Base-by-base conservation (phyloP, 768 basidiomycete species). In the Leccinum sublutescens region DNA sequence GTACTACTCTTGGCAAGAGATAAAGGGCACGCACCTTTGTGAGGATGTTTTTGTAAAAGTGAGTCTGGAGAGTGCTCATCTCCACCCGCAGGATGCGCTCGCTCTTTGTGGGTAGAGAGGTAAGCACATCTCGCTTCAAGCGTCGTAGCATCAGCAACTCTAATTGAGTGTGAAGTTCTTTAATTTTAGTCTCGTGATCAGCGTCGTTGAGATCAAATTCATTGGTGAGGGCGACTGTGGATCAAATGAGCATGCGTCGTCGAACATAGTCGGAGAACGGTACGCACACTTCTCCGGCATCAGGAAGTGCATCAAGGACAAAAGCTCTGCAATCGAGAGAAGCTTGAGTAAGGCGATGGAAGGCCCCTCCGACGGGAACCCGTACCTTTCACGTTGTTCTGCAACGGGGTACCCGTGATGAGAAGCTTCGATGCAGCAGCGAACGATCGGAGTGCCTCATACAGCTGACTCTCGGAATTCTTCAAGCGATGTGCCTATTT, bases 11-110 rank as follows among this genome's bases (percentile, higher is more conserved):
- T 48, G 15, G 19, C 54, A 23, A 40, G 45, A 49, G 21, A 17
- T 43, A 4, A 34, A 34, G 19, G 25, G 19, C 29, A 51, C 78
- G 19, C 58, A 88, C 92, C 85, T 90, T 95, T 36, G 94, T 94
- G 62, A 97, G 76, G 67, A 98, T 98, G 73, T 97, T 98, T 82
- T 98, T 98, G 80, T 99, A 99, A 70, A 95, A 98, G 71, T 95
- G 95, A 6, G 93, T 95, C 75, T 98, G 96, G 71, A 98, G 84
- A 54, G 91, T 85, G 70, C 87, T 89, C 95, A 98, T 95, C 79
- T 99, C 97, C 31, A 98, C 95, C 19, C 97, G 87, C 49, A 99
- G 79, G 65, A 98, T 99, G 40, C 95, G 89, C 76, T 99, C 97
- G 73, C 93, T 95, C 84, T 99, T 99, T 10, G 95, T 95, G 5